These are phyloP conservation scores for Tarenaya hassleriana DNA, from an alignment of 345 rosid species.

Conservation along the genomic window DNA sequence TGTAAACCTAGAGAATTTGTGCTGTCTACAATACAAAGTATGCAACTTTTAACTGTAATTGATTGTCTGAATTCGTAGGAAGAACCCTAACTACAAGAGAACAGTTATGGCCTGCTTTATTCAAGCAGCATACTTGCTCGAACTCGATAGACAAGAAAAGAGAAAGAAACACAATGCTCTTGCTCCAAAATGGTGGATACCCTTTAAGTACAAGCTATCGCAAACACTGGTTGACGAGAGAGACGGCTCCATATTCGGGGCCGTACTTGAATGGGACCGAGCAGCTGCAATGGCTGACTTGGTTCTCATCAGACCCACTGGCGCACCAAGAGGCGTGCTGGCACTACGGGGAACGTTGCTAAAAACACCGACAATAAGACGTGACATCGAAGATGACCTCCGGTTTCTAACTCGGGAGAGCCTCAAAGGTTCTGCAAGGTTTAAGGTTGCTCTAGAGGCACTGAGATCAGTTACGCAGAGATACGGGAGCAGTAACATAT, in stretches of 20 bases:
- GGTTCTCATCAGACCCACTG: conserved; percentile 74
- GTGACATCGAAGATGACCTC: conserved; percentile 89
- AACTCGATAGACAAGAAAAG: conserved; percentile 85
- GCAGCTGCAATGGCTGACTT: conserved; percentile 78
- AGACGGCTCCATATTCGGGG: conserved; percentile 86
- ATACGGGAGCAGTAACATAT: conserved; percentile 72
- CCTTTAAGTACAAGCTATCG: conserved; percentile 78
- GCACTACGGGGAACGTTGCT: conserved; percentile 82
- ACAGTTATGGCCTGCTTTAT: conserved; percentile 92
- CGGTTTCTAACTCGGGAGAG: conserved; percentile 96
- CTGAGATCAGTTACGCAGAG: conserved; percentile 55
- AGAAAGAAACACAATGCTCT: conserved; percentile 55
- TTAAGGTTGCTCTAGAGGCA: conserved; percentile 57
- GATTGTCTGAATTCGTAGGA: conserved; percentile 39
- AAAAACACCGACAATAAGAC: conserved; percentile 67
- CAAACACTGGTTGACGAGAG: conserved; percentile 67
- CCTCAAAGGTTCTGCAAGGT: conserved; percentile 85
- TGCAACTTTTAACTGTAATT: neutral
- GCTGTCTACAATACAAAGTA: no score
- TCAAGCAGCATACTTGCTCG: conserved; percentile 88
- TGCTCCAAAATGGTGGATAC: conserved; percentile 93
- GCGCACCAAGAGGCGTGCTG: conserved; percentile 83
- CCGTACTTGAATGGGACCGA: conserved; percentile 85
- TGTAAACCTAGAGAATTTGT: neutral
- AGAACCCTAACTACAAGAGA: conserved; percentile 83